Evolutionary conservation across 2,329 filamentous ascomycete species (phyloP), one percentile per base, ranked within the genome.

Genomic region (Ilyonectria robusta): DNA sequence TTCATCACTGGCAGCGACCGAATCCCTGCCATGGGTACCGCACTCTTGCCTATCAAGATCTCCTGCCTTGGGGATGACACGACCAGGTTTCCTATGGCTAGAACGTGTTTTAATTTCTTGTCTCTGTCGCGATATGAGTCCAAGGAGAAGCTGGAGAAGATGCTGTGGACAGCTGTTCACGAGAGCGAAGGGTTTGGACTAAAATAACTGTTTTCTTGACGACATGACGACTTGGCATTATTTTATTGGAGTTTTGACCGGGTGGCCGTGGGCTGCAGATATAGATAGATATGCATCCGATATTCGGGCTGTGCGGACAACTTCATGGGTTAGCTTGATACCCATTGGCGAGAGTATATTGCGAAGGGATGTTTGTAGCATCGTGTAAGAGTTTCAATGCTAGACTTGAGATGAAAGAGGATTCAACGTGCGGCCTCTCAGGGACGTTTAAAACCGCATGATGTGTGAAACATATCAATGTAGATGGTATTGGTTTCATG

Each of bases 161-260:
- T 91, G 83, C 83, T 98, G 35, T 97, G 94, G 94, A 88, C 89
- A 69, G 95, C 95, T 4, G 94, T 97, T n/a, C 85, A 89, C 70
- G 94, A 95, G 80, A 97, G 94, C 76, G 94, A 97, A 79, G 95
- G 95, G 3, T 98, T 98, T 86, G 94, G 94, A 35, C 85, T 98
- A 79, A 96, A 95, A 79, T 95, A 78, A 84, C 35, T 48, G 26
- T 26, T 48, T 51, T 40, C 60, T 64, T 70, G 56, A 75, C 29
- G 70, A 73, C 53, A 63, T 59, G 59, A 75, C 37, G 72, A 72
- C 53, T 46, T 44, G 46, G 60, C 58, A 57, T 75, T 53, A 68
- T 64, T 65, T 62, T 53, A 57, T 66, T 37, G 72, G 69, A 72
- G 72, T 73, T 72, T 67, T 66, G 50, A 65, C 31, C 56, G 48